phyloP scores from a whole-genome alignment of 2,329 filamentous ascomycete species.

The Decorospora gaudefroyi region DNA sequence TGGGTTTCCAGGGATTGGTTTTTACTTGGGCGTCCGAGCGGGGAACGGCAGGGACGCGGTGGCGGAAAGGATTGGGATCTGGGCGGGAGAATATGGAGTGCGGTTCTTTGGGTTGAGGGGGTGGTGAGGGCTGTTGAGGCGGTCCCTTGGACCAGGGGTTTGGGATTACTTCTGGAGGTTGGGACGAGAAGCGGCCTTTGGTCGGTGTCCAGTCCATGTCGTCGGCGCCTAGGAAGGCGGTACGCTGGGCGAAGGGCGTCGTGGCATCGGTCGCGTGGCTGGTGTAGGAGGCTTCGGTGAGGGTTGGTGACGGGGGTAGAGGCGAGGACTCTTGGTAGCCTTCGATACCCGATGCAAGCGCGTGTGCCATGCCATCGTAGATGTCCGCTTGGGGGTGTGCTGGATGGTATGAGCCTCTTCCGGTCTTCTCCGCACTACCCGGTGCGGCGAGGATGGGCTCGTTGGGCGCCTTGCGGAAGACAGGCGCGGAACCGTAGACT shows the following conservation, averaged over 20 bases:
- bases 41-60: constrained; percentile 70
- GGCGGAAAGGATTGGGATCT: constrained; percentile 66
- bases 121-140: constrained; percentile 12
- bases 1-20: constrained; percentile 62
- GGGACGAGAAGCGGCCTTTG: constrained; percentile 46
- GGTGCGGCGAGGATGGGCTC: constrained; percentile 32
- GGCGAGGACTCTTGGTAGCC: constrained; percentile 31
- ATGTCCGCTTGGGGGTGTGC: constrained; percentile 32
- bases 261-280: constrained; percentile 34
- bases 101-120: constrained; percentile 14
- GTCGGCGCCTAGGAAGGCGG: constrained; percentile 48
- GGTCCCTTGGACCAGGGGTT: constrained; percentile 18
- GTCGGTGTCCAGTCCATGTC: constrained; percentile 78
- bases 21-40: constrained; percentile 48
- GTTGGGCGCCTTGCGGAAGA: constrained; percentile 32
- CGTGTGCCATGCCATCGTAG: constrained; percentile 44
- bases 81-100: constrained; percentile 33
- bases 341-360: constrained; percentile 48
- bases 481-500: constrained; percentile 51
- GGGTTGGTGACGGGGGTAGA: constrained; percentile 42
- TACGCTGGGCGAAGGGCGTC: constrained; percentile 25
- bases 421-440: constrained; percentile 23
- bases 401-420: constrained; percentile 32
- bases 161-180: constrained; percentile 27
- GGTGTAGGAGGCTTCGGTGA: constrained; percentile 29